Percentiles rank a stretch among this genome's conserved stretches.
Conservation (phyloP, 495 filamentous ascomycete species). For the Tuber magnatum region DNA sequence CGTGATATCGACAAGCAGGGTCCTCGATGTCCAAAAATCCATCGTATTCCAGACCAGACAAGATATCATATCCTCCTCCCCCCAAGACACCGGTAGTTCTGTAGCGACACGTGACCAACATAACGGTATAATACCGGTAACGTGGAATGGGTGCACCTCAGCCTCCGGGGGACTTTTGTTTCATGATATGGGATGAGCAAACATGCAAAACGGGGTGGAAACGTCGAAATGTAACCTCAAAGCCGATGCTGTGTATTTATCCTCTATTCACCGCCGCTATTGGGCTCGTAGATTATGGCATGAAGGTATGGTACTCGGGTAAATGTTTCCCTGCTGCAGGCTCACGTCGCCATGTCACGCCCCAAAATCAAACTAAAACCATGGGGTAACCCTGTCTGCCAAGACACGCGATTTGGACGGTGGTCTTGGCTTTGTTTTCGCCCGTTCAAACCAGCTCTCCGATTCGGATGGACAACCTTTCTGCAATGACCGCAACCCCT, state of each 20-base stretch:
- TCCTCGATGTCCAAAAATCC: not conserved
- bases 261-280: too few relatives aligned
- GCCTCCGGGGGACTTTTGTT: not conserved
- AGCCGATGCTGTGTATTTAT: too few relatives aligned
- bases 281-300: not conserved
- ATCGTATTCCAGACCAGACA: not conserved
- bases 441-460: not conserved
- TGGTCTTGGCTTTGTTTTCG: not conserved
- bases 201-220: not conserved
- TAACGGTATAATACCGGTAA: not conserved
- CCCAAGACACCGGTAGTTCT: too few relatives aligned
- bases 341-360: too few relatives aligned
- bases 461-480: not conserved
- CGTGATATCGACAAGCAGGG: not conserved
- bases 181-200: not conserved
- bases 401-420: not conserved
- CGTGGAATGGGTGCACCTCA: not conserved
- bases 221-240: not conserved
- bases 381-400: not conserved
- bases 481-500: conserved; percentile 32
- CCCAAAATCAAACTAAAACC: not conserved
- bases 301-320: not conserved
- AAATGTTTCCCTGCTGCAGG: too few relatives aligned
- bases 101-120: too few relatives aligned
- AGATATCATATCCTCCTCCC: too few relatives aligned